Percentiles rank a stretch among this genome's conserved stretches.
Conservation (phyloP, 148 eudicot genomes). For the Silene conica region DNA sequence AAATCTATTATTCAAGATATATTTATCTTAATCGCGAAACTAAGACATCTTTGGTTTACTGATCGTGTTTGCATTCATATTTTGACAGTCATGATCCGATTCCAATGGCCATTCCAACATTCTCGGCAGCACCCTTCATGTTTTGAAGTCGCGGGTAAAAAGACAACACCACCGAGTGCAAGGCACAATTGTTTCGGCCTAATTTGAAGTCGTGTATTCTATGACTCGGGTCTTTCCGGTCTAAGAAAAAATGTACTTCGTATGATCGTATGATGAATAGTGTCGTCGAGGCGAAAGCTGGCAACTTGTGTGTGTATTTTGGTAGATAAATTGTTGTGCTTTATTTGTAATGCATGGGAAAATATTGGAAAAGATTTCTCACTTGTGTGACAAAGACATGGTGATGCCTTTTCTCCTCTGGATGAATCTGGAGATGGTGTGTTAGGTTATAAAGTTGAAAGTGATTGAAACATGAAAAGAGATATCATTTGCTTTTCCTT, state of each 20-base stretch:
- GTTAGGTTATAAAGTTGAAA: neutral
- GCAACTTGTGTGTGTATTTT: neutral
- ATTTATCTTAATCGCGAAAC: no score
- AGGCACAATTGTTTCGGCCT: no score
- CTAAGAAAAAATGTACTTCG: neutral
- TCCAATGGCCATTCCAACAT: constrained; percentile 35
- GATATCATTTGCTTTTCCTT: neutral
- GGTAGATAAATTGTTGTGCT: neutral
- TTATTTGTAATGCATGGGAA: constrained; percentile 1
- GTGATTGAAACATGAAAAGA: constrained; percentile 1
- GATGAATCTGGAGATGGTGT: neutral
- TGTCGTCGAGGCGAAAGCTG: neutral
- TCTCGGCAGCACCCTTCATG: constrained; percentile 52
- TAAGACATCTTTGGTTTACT: no score
- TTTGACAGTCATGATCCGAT: constrained; percentile 32
- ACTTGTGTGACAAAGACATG: neutral
- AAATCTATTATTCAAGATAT: no score
- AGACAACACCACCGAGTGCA: no score
- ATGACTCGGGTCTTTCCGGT: no score
- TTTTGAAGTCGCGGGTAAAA: constrained; percentile 20
- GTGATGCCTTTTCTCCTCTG: neutral
- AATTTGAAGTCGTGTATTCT: no score
- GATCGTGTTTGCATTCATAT: neutral
- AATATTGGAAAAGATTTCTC: constrained; percentile 2
- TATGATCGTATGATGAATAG: no score